Percentiles rank a stretch among this genome's conserved stretches.
Evolutionary conservation across 2,329 filamentous ascomycete species (phyloP).

Genomic region (Alternaria arborescens): DNA sequence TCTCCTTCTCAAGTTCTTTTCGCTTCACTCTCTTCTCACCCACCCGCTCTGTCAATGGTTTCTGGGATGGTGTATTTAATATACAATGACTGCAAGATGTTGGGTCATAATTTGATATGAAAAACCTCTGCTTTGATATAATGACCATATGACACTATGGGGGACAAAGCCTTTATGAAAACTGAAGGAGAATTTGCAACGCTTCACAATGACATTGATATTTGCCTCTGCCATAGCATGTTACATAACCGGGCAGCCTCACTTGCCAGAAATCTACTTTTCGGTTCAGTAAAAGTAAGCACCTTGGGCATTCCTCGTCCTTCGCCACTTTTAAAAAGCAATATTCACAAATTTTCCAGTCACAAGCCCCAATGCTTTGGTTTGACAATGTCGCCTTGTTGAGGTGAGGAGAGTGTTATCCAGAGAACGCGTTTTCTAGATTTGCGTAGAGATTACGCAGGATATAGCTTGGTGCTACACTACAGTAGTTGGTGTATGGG

Average conservation of each 20-base stretch:
- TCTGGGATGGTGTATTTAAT: not conserved
- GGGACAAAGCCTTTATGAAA: too few relatives aligned
- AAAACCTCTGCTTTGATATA: not conserved
- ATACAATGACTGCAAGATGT: not conserved
- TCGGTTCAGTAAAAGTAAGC: not conserved
- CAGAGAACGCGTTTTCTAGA: too few relatives aligned
- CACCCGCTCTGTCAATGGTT: not conserved
- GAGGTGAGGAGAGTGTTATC: too few relatives aligned
- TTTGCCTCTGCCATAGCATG: not conserved
- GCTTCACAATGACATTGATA: not conserved
- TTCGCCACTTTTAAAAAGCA: not conserved
- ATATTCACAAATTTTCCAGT: too few relatives aligned
- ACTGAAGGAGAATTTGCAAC: not conserved
- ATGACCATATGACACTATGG: not conserved
- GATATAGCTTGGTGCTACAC: not conserved
- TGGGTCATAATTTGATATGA: not conserved
- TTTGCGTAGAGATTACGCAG: not conserved
- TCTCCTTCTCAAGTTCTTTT: not conserved
- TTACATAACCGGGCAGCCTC: not conserved
- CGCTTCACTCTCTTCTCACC: not conserved
- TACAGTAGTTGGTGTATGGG: not conserved
- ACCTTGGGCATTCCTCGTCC: too few relatives aligned
- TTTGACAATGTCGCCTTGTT: too few relatives aligned
- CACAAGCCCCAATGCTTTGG: too few relatives aligned
- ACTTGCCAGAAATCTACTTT: not conserved